Evolutionary conservation across 352 stramenopile genomes (phyloP).

Genomic region (Phytophthora niederhauseri): DNA sequence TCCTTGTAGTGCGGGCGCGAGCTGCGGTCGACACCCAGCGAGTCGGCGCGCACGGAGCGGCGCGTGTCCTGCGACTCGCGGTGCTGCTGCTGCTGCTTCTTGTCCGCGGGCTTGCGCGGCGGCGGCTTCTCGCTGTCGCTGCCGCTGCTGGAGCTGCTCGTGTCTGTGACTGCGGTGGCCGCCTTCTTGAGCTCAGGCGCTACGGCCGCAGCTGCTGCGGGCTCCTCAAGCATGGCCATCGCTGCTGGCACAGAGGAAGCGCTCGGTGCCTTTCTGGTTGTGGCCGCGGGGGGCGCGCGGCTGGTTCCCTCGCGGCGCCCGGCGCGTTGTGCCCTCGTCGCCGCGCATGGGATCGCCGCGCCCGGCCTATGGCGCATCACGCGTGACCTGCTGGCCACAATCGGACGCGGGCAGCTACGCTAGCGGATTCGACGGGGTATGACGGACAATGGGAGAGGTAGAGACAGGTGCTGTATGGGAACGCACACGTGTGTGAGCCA

Average conservation of each 20-base stretch:
- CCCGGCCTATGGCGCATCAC: slow-evolving; percentile 19
- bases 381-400: slow-evolving; percentile 25
- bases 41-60: slow-evolving; percentile 28
- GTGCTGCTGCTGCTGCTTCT: slow-evolving; percentile 7
- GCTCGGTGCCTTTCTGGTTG: slow-evolving; percentile 24
- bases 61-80: slow-evolving; percentile 21
- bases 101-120: slow-evolving; percentile 2
- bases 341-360: slow-evolving; percentile 20
- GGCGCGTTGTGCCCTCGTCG: slow-evolving; percentile 33
- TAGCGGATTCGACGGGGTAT: slow-evolving; percentile 23
- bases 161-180: slow-evolving; percentile 30
- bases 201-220: slow-evolving; percentile 7
- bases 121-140: slow-evolving; percentile 22
- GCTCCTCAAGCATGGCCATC: slow-evolving; percentile 25
- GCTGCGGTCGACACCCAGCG: slow-evolving; percentile 42
- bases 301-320: not conserved
- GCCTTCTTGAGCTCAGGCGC: slow-evolving; percentile 33
- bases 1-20: slow-evolving; percentile 78
- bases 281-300: slow-evolving; percentile 15
- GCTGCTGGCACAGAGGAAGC: slow-evolving; percentile 28
- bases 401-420: slow-evolving; percentile 16
- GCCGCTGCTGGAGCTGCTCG: slow-evolving; percentile 33
- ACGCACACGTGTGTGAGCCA: not conserved
- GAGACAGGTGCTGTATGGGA: not conserved
- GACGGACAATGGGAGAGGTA: not conserved